Base-by-base conservation (phyloP, 2,329 filamentous ascomycete genomes). In the Colletotrichum sp. region DNA sequence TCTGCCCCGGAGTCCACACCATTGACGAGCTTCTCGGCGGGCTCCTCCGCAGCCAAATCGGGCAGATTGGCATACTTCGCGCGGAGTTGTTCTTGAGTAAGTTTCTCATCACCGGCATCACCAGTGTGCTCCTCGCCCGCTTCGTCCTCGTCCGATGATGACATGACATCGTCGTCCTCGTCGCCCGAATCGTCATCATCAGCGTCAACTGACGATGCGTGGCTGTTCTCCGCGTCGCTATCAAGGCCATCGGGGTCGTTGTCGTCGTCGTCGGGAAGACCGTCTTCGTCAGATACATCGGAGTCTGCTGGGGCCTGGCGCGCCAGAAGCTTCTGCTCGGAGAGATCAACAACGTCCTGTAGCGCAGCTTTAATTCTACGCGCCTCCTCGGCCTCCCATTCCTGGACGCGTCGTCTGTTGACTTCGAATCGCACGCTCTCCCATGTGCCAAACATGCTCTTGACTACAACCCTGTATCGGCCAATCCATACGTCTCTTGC, bases 391-490 rank as follows among this genome's bases (percentile, higher is more conserved):
- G 89, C 91, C 78, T 94, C 90, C 92, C 92, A 94, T 78, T 92
- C 90, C 52, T 89, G 87, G 18, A 93, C 77, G 4, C 92, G 88
- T 30, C 87, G 87, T 26, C 89, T 88, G 81, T 94, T 93, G 59
- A 93, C 89, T 80, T 93, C 91, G 1, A 83, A 82, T 65, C 85
- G 90, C 14, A 93, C 91, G 79, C 93, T 93, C 34, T 93, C 92
- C 92, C 92, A 94, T 0, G 89, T 93, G 36, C 87, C 89, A 55
- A 83, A 84, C 55, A 92, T 78, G 21, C 86, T 88, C 78, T 84
- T 93, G 78, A 94, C 88, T 18, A 98, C 91, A 75, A 93, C 90
- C 76, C 92, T 95, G 83, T 97, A 98, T 32, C 92, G 90, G 61
- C 87, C 86, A 76, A 93, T 88, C 84, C 92, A 92, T 79, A 92